A percentile compares a stretch with the other conserved stretches of the same genome.
phyloP scores from a whole-genome alignment of 129 eudicot species.

The Centrapalus pauciflorus region DNA sequence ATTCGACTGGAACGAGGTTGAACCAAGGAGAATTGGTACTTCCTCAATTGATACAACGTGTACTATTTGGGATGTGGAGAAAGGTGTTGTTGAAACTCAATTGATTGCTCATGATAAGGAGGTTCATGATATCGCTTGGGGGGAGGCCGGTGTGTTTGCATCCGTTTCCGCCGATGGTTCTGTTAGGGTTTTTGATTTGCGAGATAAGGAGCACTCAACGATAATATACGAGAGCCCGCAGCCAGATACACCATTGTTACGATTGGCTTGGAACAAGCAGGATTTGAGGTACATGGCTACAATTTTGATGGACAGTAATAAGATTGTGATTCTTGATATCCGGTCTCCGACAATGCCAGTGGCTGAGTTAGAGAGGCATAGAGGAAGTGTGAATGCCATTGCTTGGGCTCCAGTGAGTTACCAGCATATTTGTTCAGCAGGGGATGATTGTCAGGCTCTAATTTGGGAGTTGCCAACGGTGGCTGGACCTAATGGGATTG shows the following conservation, averaged over 20 bases:
- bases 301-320: constrained; percentile 54
- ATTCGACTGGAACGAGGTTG: constrained; percentile 71
- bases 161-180: constrained; percentile 58
- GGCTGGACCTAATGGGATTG: constrained; percentile 56
- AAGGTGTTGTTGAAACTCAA: constrained; percentile 52
- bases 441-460: constrained; percentile 61
- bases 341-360: constrained; percentile 61
- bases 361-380: constrained; percentile 61
- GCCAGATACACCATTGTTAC: constrained; percentile 48
- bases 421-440: constrained; percentile 56
- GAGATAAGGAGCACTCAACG: constrained; percentile 61
- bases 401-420: constrained; percentile 55
- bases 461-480: constrained; percentile 61
- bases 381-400: constrained; percentile 60
- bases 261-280: constrained; percentile 68
- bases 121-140: constrained; percentile 62
- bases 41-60: constrained; percentile 65
- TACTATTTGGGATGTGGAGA: constrained; percentile 60
- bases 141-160: constrained; percentile 56
- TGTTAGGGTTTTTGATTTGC: constrained; percentile 52
- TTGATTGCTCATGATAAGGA: constrained; percentile 63
- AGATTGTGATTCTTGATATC: constrained; percentile 64
- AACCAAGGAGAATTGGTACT: constrained; percentile 58
- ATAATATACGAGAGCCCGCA: constrained; percentile 61
- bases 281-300: constrained; percentile 77